Evolutionary conservation across 805 yeast genomes (phyloP).

Genomic region (Myxozyma udenii): DNA sequence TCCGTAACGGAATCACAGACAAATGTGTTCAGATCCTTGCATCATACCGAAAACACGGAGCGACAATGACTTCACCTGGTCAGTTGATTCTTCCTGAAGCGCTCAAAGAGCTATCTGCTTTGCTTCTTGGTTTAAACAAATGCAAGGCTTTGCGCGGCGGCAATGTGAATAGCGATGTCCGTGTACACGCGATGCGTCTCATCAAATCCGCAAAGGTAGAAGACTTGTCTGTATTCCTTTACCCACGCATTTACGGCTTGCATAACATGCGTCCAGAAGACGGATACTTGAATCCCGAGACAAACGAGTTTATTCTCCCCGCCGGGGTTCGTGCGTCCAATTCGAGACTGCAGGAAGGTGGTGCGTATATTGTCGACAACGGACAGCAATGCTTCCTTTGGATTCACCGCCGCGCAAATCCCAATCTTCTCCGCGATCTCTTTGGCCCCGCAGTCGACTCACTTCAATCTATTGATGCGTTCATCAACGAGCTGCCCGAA

Average conservation of each 20-base stretch:
- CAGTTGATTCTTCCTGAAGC: constrained; percentile 81
- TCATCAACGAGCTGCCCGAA: constrained; percentile 62
- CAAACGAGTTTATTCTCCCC: constrained; percentile 50
- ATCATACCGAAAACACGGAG: constrained; percentile 52
- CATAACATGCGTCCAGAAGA: constrained; percentile 63
- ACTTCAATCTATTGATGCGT: constrained; percentile 48
- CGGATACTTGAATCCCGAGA: constrained; percentile 41
- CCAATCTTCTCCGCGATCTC: constrained; percentile 65
- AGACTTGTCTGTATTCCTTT: constrained; percentile 60
- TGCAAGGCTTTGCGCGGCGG: constrained; percentile 56
- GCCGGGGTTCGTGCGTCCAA: constrained; percentile 47
- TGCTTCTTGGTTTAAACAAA: constrained; percentile 67
- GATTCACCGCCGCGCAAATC: constrained; percentile 67
- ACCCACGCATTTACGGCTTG: constrained; percentile 75
- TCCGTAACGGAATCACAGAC: constrained; percentile 51
- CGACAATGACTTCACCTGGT: constrained; percentile 45
- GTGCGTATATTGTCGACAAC: constrained; percentile 74
- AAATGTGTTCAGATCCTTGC: constrained; percentile 57
- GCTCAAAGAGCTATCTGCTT: constrained; percentile 65
- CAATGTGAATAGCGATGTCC: constrained; percentile 56
- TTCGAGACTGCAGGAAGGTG: constrained; percentile 53
- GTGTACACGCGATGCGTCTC: constrained; percentile 54
- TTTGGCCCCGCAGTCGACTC: constrained; percentile 55
- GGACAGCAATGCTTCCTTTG: constrained; percentile 59
- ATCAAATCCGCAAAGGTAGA: constrained; percentile 56